These are phyloP conservation scores for Neurospora cerealis DNA, from an alignment of 495 filamentous ascomycete genomes.

Conservation along the genomic window DNA sequence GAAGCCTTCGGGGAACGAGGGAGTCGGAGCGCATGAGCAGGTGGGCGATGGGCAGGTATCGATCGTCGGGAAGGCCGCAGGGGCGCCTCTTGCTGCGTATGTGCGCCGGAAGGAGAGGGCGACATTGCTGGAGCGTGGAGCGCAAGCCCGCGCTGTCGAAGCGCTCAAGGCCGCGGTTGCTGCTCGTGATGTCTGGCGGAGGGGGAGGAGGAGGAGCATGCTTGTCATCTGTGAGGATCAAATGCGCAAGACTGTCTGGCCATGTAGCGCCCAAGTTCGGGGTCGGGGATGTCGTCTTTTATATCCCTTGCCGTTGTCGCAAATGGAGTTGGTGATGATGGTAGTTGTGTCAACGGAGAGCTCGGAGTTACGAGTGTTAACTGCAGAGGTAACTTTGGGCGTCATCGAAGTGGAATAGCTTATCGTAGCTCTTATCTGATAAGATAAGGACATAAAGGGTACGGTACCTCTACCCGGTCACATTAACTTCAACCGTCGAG, in stretches of 20 bases:
- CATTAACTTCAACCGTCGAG: background rate
- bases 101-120: background rate
- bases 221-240: background rate
- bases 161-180: background rate
- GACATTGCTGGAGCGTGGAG: background rate
- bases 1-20: constrained; percentile 53
- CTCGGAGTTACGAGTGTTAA: background rate
- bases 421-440: background rate
- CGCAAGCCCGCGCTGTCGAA: background rate
- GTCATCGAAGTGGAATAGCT: background rate
- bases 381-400: background rate
- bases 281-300: background rate
- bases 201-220: background rate
- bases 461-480: background rate
- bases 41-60: constrained; percentile 60
- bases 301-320: background rate
- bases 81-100: background rate
- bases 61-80: constrained; percentile 37
- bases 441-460: background rate
- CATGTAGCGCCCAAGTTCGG: background rate
- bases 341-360: background rate
- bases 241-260: background rate
- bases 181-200: background rate
- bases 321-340: background rate
- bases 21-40: constrained; percentile 59